Base-by-base conservation (phyloP, 75 land plant species). In the Pseudotsuga menziesii region DNA sequence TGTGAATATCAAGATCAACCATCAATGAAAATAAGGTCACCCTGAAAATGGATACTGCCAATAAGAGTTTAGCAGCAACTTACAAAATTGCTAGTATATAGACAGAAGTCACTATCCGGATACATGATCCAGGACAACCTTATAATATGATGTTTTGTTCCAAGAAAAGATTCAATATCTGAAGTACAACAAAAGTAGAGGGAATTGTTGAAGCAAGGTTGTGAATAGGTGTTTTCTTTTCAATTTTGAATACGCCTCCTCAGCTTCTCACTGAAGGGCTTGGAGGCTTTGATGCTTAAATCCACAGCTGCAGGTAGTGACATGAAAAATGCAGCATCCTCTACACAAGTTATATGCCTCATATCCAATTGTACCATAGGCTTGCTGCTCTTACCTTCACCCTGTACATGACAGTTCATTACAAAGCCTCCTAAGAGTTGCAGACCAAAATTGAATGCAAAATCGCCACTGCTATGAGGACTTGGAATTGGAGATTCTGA, bases 271-370 rank as follows among this genome's bases (percentile, higher is more conserved):
- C 89, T 84, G 84, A 96, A 96, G 16, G 92, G 83, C 77, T 86
- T 80, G 76, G 97, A 96, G 9, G 99, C 97, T 63, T 96, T 93
- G 83, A 90, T 85, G 83, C 95, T 92, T 12, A 92, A 79, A 72
- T 92, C 95, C 26, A 92, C 71, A 71, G 93, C 93, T 3, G 93
- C 95, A 0, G 91, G 66, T 11, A 92, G 72, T 7, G 91, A 92
- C 74, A 92, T 85, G 75, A 77, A 92, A 2, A 83, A 86, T 0
- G 92, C 95, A 19, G 91, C 92, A 56, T 92, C 92, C 75, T 85
- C 92, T 72, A 81, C 72, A 74, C 92, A 92, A 15, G 59, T 82
- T 61, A 92, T 88, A 77, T 92, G 90, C 83, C 83, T 83, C 83
- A 88, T 84, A 17, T 87, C 82, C 59, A 90, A 83, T 75, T 90